Base-by-base conservation (phyloP, 331 rosid genomes). In the Prunus yedoensis region DNA sequence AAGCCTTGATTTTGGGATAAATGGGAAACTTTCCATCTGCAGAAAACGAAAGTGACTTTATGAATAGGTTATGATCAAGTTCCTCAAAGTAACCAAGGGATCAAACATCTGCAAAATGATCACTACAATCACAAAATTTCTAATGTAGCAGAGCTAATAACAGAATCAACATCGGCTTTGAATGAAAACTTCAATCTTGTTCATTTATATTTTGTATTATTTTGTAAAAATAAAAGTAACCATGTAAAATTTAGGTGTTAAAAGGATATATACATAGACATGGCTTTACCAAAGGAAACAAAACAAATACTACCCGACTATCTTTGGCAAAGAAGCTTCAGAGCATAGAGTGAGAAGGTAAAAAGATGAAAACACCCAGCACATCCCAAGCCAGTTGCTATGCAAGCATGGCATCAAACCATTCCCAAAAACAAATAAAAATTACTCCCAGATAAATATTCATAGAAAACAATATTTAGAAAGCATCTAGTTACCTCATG, bases 241-340 rank as follows among this genome's bases (percentile, higher is more conserved):
- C 52, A 47, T 47, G 30, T n/a, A 43, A 41, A 30, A 50, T 25
- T 18, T 14, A 18, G 62, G 28, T 5, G 5, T 51, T n/a, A 10
- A 56, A 51, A 70, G 4, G 49, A 52, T 10, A 52, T 10, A 70
- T 12, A n/a, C 60, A 17, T 17, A 30, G 21, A 35, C 32, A 32
- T 8, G 20, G 28, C 43, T 4, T 10, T 30, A 30, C 74, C 25
- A n/a, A 23, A 16, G 54, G 30, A 53, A 30, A 70, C 74, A 53
- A 14, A 27, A 13, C 43, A 27, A 30, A 30, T 30, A 18, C 11
- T 5, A 21, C 49, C 18, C 32, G 60, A 51, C 8, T 68, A 30
- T 30, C 74, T 10, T 8, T n/a, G 30, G 70, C 63, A 60, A 27
- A 52, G 17, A 35, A 30, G 62, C 74, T 70, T 50, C 21, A 70